Percentiles rank a stretch among this genome's conserved stretches.
Conservation (phyloP, 108 stramenopile genomes). For the Fistulifera pelliculosa region DNA sequence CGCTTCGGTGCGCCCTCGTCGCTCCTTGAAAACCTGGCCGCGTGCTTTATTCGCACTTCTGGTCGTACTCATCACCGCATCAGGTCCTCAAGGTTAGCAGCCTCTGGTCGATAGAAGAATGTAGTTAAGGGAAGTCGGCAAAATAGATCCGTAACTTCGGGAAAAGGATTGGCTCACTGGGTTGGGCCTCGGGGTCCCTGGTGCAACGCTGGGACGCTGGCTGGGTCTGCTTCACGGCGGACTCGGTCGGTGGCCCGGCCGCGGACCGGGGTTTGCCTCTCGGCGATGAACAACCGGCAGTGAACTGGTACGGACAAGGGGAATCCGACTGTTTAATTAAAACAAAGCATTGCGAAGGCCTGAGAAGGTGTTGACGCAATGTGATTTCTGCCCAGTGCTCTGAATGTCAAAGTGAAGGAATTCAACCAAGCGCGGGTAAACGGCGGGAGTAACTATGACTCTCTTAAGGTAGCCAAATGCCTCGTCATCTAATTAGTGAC, state of each 20-base stretch:
- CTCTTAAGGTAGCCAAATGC: constrained; percentile 96
- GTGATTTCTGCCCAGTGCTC: constrained; percentile 85
- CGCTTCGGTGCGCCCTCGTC: constrained; percentile 74
- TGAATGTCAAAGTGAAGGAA: constrained; percentile 87
- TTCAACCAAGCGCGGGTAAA: constrained; percentile 85
- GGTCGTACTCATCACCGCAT: constrained; percentile 95
- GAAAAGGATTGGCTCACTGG: constrained; percentile 86
- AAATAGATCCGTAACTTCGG: constrained; percentile 86
- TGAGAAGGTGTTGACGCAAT: constrained; percentile 83
- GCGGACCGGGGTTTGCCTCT: constrained; percentile 35
- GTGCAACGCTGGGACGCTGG: constrained; percentile 47
- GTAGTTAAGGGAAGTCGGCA: constrained; percentile 88
- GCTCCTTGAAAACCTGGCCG: constrained; percentile 86
- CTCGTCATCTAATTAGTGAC: constrained; percentile 85
- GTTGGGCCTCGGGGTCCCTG: constrained; percentile 69
- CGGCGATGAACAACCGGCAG: constrained; percentile 74
- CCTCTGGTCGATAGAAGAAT: constrained; percentile 96
- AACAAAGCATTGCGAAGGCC: constrained; percentile 85
- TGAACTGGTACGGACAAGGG: constrained; percentile 80
- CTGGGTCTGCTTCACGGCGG: constrained; percentile 64
- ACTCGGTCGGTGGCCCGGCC: constrained; percentile 43
- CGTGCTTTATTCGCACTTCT: constrained; percentile 78
- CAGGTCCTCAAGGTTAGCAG: constrained; percentile 96
- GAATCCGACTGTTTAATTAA: constrained; percentile 88
- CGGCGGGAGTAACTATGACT: constrained; percentile 94